Evolutionary conservation across 225 moss, liverwort and hornwort species (phyloP).

Genomic region (Marchantia paleacea): DNA sequence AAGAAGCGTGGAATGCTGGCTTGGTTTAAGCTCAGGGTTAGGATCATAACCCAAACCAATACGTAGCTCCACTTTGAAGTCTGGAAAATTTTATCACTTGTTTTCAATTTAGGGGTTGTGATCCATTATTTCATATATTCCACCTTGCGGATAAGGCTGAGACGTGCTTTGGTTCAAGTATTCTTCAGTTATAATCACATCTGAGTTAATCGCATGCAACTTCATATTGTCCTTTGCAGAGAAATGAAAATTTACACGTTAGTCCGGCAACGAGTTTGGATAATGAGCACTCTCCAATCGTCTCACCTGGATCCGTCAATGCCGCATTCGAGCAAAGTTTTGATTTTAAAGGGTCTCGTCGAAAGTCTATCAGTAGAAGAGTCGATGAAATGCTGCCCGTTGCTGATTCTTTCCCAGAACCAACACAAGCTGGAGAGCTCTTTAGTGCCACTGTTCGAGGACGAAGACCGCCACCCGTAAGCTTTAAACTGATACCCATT

Average conservation of each 20-base stretch:
- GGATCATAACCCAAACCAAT: not conserved
- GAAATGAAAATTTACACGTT: conserved; percentile 67
- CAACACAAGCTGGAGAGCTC: conserved; percentile 95
- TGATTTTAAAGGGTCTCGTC: conserved; percentile 61
- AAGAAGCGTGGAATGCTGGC: conserved; percentile 97
- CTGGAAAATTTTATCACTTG: too few species aligned
- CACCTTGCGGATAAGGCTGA: too few species aligned
- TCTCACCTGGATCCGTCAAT: conserved; percentile 64
- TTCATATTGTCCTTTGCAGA: conserved; percentile 42
- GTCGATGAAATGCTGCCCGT: conserved; percentile 61
- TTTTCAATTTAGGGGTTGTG: too few species aligned
- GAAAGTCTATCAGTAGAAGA: conserved; percentile 84
- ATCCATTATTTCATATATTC: too few species aligned
- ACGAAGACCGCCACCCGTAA: conserved; percentile 84
- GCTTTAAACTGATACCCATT: conserved; percentile 20
- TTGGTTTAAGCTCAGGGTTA: conserved; percentile 94
- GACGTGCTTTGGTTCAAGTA: too few species aligned
- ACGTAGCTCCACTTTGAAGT: too few species aligned
- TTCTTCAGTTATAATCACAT: too few species aligned
- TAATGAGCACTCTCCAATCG: conserved; percentile 69
- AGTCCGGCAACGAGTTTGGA: conserved; percentile 82
- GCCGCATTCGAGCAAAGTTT: conserved; percentile 53
- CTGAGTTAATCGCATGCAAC: too few species aligned
- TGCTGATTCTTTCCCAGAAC: conserved; percentile 72
- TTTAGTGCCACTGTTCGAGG: conserved; percentile 91